Conservation (phyloP, 2,329 filamentous ascomycete genomes). For the Botryotinia convoluta region DNA sequence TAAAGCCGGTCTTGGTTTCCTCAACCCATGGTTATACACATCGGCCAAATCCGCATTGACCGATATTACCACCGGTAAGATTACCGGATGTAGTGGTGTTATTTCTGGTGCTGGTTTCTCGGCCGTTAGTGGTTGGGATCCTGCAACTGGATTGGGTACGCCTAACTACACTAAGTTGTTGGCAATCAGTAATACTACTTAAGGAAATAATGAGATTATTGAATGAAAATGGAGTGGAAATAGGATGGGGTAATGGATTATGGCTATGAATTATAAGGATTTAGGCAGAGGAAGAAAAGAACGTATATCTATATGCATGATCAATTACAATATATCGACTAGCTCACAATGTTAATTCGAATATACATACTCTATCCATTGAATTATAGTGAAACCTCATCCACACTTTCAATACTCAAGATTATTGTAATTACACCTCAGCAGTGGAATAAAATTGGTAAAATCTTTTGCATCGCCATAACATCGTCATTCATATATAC, state of each 20-base stretch:
- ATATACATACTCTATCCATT: neutral
- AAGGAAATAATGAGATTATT: neutral
- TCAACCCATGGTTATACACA: conserved; percentile 47
- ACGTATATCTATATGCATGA: neutral
- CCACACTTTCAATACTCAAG: neutral
- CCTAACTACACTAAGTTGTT: conserved; percentile 37
- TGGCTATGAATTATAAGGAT: neutral
- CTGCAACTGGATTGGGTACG: conserved; percentile 48
- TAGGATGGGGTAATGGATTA: neutral
- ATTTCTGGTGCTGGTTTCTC: conserved; percentile 22
- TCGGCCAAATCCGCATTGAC: conserved; percentile 41
- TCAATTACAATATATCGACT: neutral
- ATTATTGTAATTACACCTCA: neutral
- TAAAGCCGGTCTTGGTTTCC: conserved; percentile 44
- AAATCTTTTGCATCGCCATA: neutral
- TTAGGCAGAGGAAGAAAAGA: neutral
- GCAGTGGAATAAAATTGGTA: accelerated
- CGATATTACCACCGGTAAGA: conserved; percentile 43
- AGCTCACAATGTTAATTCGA: neutral
- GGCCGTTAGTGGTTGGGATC: conserved; percentile 43
- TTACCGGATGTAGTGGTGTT: conserved; percentile 39
- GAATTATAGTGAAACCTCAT: neutral
- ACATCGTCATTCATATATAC: neutral
- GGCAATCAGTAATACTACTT: conserved; percentile 23
- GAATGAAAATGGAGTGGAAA: neutral